Base-by-base conservation (phyloP, 2,329 filamentous ascomycete genomes). In the Trichoderma sp. region DNA sequence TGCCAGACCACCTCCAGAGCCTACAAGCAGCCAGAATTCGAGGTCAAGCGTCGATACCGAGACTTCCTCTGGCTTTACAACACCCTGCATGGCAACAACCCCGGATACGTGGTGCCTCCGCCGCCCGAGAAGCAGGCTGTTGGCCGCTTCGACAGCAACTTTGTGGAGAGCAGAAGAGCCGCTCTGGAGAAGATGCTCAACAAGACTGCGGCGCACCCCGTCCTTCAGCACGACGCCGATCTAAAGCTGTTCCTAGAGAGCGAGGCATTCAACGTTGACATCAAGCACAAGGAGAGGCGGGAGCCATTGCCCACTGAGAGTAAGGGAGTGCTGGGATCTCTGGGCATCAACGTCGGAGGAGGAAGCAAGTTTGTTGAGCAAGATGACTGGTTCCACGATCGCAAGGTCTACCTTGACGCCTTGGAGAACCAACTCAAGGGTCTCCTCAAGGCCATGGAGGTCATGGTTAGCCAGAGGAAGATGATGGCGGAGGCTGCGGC, bases 331-430 rank as follows among this genome's bases (percentile, higher is more conserved):
- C 88, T 98, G 73, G 92, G 93, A 74, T 92, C 90, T 17, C 85
- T 97, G 64, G 92, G 93, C 25, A 86, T 95, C 70, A 91, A 86
- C 70, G 89, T 94, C 29, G 92, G 94, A 34, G 86, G 89, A 68
- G 85, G 88, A 64, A 89, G 86, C 74, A 99, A 99, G 79, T 99
- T 99, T 80, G 89, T 99, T 45, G 95, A 99, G 80, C 95, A 98
- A 76, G 95, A 99, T 77, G 95, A 99, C 81, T 99, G 94, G 95
- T 99, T 99, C 81, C 94, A 99, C 74, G 95, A 99, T 73, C 93
- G 95, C 70, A 92, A 90, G 74, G 88, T 98, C 66, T 99, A 99
- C 76, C 87, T 99, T 12, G 95, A 99, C 77, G 94, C 94, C 5
- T 85, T 98, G 42, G 94, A 98, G 76, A 93, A 89, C 73, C 94